Evolutionary conservation across 352 stramenopile species (phyloP).

Genomic region (Aphanomyces invadans): DNA sequence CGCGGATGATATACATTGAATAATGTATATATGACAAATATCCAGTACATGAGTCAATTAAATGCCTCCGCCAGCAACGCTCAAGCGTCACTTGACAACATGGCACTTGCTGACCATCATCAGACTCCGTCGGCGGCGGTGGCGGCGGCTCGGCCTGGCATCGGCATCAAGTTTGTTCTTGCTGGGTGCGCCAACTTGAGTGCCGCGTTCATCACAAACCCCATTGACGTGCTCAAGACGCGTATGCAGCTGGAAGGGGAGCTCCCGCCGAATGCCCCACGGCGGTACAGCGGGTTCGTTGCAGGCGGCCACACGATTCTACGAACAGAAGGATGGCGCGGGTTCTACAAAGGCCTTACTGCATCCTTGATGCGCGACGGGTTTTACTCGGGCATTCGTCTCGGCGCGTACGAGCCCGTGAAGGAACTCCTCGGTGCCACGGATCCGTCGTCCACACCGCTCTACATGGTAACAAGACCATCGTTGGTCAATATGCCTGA

Average conservation of each 20-base stretch:
- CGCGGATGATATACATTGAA: no score
- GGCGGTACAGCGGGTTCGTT: slow-evolving; percentile 50
- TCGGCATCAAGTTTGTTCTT: slow-evolving; percentile 53
- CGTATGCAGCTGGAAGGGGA: slow-evolving; percentile 52
- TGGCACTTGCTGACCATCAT: background rate
- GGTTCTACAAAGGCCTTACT: slow-evolving; percentile 50
- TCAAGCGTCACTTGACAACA: no score
- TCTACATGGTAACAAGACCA: slow-evolving; percentile 28
- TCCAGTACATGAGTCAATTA: no score
- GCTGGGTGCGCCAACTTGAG: slow-evolving; percentile 56
- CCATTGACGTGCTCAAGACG: slow-evolving; percentile 62
- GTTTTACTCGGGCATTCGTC: slow-evolving; percentile 71
- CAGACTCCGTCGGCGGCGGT: background rate
- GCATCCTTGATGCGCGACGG: slow-evolving; percentile 58
- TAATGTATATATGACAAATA: no score
- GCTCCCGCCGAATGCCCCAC: slow-evolving; percentile 20
- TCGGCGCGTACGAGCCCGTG: slow-evolving; percentile 68
- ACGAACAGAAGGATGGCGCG: slow-evolving; percentile 45
- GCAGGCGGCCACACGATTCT: slow-evolving; percentile 51
- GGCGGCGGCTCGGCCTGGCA: background rate
- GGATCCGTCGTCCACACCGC: slow-evolving; percentile 35
- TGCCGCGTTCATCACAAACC: slow-evolving; percentile 43
- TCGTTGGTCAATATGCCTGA: slow-evolving; percentile 6
- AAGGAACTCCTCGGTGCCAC: slow-evolving; percentile 61
- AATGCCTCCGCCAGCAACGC: no score